Evolutionary conservation across 1,139 yeast genomes (phyloP), one percentile per base, ranked within the genome.

Genomic region (Kodamaea arcana): DNA sequence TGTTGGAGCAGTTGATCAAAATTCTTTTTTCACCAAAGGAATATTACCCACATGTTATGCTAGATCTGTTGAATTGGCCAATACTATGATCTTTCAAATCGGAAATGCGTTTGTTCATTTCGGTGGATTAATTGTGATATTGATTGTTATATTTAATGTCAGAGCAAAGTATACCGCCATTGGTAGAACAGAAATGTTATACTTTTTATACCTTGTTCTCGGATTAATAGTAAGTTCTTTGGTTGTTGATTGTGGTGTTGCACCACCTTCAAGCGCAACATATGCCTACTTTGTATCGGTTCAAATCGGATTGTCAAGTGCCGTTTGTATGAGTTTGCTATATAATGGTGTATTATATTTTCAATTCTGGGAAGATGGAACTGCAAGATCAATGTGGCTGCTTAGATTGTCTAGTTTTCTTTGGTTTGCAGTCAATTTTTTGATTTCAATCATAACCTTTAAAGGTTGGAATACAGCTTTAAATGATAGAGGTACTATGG

Each of bases 361-460:
- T 59, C 94, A 88, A 56, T 63, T 87, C 34, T 90, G 95, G 94
- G 97, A 88, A 60, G 97, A 92, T 57, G 97, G 97, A 7, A 81
- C 95, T 2, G 55, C 60, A 22, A 65, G 56, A 41, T 79, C 95
- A 2, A 71, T 85, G 69, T 63, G 78, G 62, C 54, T 69, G 3
- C 60, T 84, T 34, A 65, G 87, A 44, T 37, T 67, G 5, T 51
- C 74, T 2, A 65, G 82, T 12, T 38, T 65, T 4, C 51, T 59
- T 1, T 78, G 82, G 51, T 86, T 81, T 56, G 67, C 72, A 8
- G 58, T 81, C 29, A 78, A 83, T 39, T 90, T 84, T 53, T 56
- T 86, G 26, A 69, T 88, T 11, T 63, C 87, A 1, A 48, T 87
- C 8, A 60, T 83, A 37, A 86, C 97, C 0, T 86, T 87, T 58